Evolutionary conservation across 768 basidiomycete genomes (phyloP), one percentile per base, ranked within the genome.

Genomic region (Xerocomus brunneocitrinus): DNA sequence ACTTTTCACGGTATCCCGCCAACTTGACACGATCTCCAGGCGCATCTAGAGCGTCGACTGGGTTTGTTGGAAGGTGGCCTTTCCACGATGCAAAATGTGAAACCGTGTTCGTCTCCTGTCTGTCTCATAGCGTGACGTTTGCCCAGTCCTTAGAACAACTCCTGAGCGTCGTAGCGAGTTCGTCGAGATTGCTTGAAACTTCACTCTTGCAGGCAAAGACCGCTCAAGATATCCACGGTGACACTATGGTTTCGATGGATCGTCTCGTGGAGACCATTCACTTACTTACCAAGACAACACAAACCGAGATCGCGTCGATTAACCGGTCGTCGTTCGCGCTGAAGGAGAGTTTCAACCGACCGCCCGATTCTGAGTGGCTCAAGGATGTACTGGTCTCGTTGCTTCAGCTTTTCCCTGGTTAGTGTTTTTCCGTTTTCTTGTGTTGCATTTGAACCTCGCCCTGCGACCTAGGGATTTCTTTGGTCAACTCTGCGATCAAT

Each of bases 261-360:
- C 59, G 61, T 9, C 71, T 83, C 8, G 65, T 62, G 9, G 60
- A 67, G 22, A 64, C 69, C 0, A 58, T 83, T 25, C 56, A 68
- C 8, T 64, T 69, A 10, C 63, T 82, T 22, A 71, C 74, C 1
- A 59, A 62, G 31, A 71, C 69, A 9, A 71, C 79, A 3, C 73
- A 71, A 22, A 52, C 58, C 14, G 79, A 80, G 56, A 64, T 84
- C 35, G 68, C 73, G 49, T 73, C 71, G 52, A 75, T 84, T 50
- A 80, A 78, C 45, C 71, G 63, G 19, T 77, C 82, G 22, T 71
- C 76, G 3, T 58, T 55, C 42, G 55, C 57, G 3, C 52, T 71
- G 25, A 69, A 59, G 34, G 60, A 66, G 36, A 56, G 53, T 28
- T 65, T 79, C 40, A 55, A 50, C 45, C 60, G 51, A 41, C 54